Conservation (phyloP, 768 basidiomycete species). For the Amanita subjunquillea region DNA sequence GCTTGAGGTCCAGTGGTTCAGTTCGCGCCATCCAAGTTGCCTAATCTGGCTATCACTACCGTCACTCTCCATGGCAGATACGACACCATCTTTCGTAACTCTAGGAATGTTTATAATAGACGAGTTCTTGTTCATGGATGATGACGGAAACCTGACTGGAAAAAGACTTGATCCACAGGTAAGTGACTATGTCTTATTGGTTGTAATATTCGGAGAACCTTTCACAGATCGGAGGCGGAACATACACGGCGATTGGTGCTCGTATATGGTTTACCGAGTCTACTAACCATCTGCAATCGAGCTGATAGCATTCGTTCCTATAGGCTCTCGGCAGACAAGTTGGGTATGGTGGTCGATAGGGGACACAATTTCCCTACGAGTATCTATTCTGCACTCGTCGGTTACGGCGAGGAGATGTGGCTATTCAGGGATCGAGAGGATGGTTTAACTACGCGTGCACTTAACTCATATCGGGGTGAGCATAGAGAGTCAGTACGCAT, state of each 20-base stretch:
- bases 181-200: slow-evolving; percentile 13
- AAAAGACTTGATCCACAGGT: slow-evolving; percentile 39
- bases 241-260: slow-evolving; percentile 71
- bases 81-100: slow-evolving; percentile 32
- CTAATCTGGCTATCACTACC: too few relatives aligned
- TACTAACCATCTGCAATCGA: not conserved
- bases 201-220: not conserved
- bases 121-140: slow-evolving; percentile 55
- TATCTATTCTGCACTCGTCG: slow-evolving; percentile 43
- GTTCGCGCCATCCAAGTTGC: too few relatives aligned
- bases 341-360: slow-evolving; percentile 82
- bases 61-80: slow-evolving; percentile 18
- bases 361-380: slow-evolving; percentile 64
- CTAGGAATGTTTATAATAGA: slow-evolving; percentile 91
- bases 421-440: slow-evolving; percentile 51
- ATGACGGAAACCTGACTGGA: slow-evolving; percentile 41
- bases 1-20: too few relatives aligned
- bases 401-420: slow-evolving; percentile 73
- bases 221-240: slow-evolving; percentile 76
- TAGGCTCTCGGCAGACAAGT: slow-evolving; percentile 50
- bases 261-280: slow-evolving; percentile 56
- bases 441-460: slow-evolving; percentile 52
- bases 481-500: slow-evolving; percentile 42
- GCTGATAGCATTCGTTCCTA: not conserved
- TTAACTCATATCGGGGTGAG: slow-evolving; percentile 71